Percentiles rank a stretch among this genome's conserved stretches.
These are phyloP conservation scores for Wallemia mellicola DNA, from an alignment of 1,284 basidiomycete genomes.

Conservation along the genomic window DNA sequence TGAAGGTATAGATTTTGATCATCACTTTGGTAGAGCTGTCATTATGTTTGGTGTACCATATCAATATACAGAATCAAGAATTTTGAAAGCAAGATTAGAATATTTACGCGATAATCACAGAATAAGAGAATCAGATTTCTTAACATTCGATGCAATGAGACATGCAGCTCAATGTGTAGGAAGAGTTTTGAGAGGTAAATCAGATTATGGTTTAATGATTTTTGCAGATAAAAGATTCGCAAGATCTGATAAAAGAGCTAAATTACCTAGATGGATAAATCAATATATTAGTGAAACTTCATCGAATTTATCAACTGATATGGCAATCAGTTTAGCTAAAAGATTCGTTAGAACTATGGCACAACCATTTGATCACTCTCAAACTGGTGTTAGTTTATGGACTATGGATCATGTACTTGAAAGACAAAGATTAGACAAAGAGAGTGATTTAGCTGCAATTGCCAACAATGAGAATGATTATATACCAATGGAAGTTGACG, in stretches of 20 bases:
- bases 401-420: conserved; percentile 54
- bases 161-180: conserved; percentile 98
- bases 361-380: conserved; percentile 78
- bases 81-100: conserved; percentile 77
- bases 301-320: conserved; percentile 90
- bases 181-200: conserved; percentile 87
- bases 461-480: not conserved
- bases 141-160: conserved; percentile 97
- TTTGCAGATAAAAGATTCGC: conserved; percentile 99
- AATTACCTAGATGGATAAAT: conserved; percentile 96
- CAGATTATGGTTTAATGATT: conserved; percentile 97
- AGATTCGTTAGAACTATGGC: conserved; percentile 93
- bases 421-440: conserved; percentile 27
- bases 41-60: conserved; percentile 99
- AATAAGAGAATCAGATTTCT: conserved; percentile 90
- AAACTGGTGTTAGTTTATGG: conserved; percentile 85
- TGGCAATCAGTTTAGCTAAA: conserved; percentile 85
- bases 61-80: conserved; percentile 95
- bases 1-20: conserved; percentile 99
- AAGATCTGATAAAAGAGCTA: conserved; percentile 78
- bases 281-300: conserved; percentile 95
- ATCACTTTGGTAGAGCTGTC: conserved; percentile 33
- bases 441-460: not conserved
- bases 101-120: conserved; percentile 95
- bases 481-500: not conserved